Evolutionary conservation across 768 basidiomycete genomes (phyloP), one percentile per base, ranked within the genome.

Genomic region (Chlorophyllum brunneum): DNA sequence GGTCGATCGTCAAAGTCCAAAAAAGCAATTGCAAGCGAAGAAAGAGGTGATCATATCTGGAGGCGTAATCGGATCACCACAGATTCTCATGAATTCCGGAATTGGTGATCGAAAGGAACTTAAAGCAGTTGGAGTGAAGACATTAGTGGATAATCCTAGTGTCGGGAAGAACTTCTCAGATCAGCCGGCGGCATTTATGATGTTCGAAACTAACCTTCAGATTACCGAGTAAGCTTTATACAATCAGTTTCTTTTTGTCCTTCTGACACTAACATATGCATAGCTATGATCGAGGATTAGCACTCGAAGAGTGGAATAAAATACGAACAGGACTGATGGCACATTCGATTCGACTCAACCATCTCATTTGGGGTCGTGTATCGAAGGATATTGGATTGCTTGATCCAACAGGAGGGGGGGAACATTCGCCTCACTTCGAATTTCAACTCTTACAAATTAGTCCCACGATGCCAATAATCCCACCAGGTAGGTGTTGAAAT

Each of bases 1-100:
- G n/a, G 22, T 8, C 18, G 44, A 46, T 24, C 46, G 9, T 3
- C 44, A 51, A 16, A 51, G 55, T 51, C 15, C 18, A 27, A 51
- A 38, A 8, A 56, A 18, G n/a, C 22, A n/a, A 10, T 20, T 64
- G 6, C 58, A 53, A 1, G 67, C 67, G 3, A 56, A 41, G 0
- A 66, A 64, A 27, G 68, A 70, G 31, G 59, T 70, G 20, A 63
- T 70, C 22, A 51, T 70, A 1, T 62, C 67, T 7, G 67, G 67
- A 11, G 69, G 69, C 11, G 57, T 59, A 10, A 60, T 67, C 48
- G 65, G 63, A 5, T 65, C 65, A 1, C 62, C 67, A 0, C 55
- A 61, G 2, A 52, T 67, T 18, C 45, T 64, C 6, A 46, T 64
- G 31, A 46, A 56, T 5, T 64, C 63, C 7, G 63, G 63, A 36